phyloP scores from a whole-genome alignment of 1,139 yeast genomes.

The Chernovozyma sophiae-reginae region DNA sequence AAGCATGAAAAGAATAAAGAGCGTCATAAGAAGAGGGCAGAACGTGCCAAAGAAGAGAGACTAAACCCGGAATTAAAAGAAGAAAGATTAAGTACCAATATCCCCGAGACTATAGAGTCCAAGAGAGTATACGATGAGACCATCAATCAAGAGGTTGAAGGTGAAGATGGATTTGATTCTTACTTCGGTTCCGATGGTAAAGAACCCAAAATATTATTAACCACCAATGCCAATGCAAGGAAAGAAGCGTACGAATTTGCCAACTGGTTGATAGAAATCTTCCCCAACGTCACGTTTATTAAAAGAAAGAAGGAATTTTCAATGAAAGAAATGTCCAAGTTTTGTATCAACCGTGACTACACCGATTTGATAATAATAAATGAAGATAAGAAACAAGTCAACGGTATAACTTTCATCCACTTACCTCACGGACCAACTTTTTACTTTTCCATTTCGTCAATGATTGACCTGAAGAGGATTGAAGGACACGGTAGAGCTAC shows the following conservation, averaged over 20 bases:
- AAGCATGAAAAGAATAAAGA: constrained; percentile 73
- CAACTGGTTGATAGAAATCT: constrained; percentile 73
- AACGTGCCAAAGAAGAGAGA: constrained; percentile 79
- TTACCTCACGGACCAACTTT: constrained; percentile 94
- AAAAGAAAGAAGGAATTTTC: constrained; percentile 81
- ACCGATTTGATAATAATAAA: constrained; percentile 86
- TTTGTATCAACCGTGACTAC: constrained; percentile 75
- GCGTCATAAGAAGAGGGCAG: constrained; percentile 70
- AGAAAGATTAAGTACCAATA: constrained; percentile 72
- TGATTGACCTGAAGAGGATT: constrained; percentile 70
- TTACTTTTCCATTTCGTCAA: constrained; percentile 81
- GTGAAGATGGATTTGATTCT: constrained; percentile 73
- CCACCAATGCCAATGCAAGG: constrained; percentile 84
- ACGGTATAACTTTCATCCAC: constrained; percentile 88
- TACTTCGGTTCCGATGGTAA: constrained; percentile 55
- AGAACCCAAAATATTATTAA: constrained; percentile 78
- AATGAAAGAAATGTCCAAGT: constrained; percentile 81
- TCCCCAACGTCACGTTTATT: constrained; percentile 83
- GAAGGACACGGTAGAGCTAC: constrained; percentile 90
- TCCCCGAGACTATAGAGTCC: constrained; percentile 84
- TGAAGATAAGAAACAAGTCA: constrained; percentile 89
- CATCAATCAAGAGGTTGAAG: constrained; percentile 67
- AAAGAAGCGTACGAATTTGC: constrained; percentile 90
- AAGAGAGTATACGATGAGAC: constrained; percentile 92
- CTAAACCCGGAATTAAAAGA: constrained; percentile 77